Base-by-base conservation (phyloP, 1,139 yeast species). In the Taphrina deformans region DNA sequence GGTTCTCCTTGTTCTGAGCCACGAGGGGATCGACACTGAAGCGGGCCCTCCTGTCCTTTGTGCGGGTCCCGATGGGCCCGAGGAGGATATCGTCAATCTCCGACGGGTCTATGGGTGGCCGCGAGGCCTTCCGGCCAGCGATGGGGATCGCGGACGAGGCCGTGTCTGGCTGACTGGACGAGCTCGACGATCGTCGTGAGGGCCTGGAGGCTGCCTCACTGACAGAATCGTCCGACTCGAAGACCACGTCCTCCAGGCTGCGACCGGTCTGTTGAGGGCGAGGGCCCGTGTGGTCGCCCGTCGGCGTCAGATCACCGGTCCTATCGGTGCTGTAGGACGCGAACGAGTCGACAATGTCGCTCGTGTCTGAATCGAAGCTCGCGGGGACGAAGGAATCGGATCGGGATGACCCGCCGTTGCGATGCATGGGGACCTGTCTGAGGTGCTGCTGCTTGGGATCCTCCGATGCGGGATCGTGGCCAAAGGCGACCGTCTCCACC, bases 31-130 rank as follows among this genome's bases (percentile, higher is more conserved):
- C 60, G 23, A 62, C 23, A 4, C 66, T 38, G 33, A 62, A 55
- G 44, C 62, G 63, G 7, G 64, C 52, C 24, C 41, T 58, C 29
- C 65, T 33, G 51, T 10, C 23, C 14, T n/a, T 33, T 7, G 41
- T 35, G 2, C 62, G 51, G 7, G 44, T 45, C 14, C 31, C 58
- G 24, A 48, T 52, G 1, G 55, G 63, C 9, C 63, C 56, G n/a
- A 59, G 56, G 29, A 59, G 29, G 41, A 59, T 59, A 18, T 59
- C 46, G 31, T 59, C 63, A 18, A 59, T 59, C 18, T 48, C 63
- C 10, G 56, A 59, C 1, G 63, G 33, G 21, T 50, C 38, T 4
- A 41, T 41, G n/a, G 58, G 58, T 16, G 58, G 45, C 10, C 58
- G 58, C 7, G 29, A 16, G 5, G 21, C 48, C 21, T 53, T 53